Evolutionary conservation across 306 rosid genomes (phyloP), one percentile per base, ranked within the genome.

Genomic region (Prunus kanzakura): DNA sequence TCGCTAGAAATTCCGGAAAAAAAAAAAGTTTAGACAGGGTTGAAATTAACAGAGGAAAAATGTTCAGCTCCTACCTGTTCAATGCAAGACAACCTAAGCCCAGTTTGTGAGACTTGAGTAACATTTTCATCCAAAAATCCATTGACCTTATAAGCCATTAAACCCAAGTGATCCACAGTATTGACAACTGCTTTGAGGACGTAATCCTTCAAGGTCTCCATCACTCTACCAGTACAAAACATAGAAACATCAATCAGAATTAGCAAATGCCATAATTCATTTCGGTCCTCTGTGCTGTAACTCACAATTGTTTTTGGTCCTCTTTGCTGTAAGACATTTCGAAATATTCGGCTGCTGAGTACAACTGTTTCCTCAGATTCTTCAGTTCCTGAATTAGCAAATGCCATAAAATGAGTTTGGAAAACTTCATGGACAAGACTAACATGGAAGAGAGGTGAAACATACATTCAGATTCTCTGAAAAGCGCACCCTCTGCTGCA

Each of bases 311-410:
- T 49, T 82, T 67, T 14, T 76, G 78, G 15, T 85, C 88, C 32
- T 72, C 84, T 61, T 78, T 79, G 4, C 51, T 16, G 57, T 85
- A 85, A 8, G 88, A 79, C 56, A 9, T 64, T 72, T 85, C 86
- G 3, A 85, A 85, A 61, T 71, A 77, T 61, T 82, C 84, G 6
- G 88, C 88, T 66, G 88, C 86, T 55, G 88, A 85, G 60, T 82
- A 74, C 73, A 85, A 38, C 56, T 85, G 84, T 68, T 82, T 71
- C 81, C 75, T 79, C 77, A 85, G 55, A 78, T 78, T 82, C 77
- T 76, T 85, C 84, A 85, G 41, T 61, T 85, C 88, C 86, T 85
- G 41, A 13, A 76, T 69, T 38, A 56, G 41, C 55, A 41, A 72
- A 55, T 27, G 75, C 19, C 35, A 58, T 23, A 11, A 56, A 38